Evolutionary conservation across 2,329 filamentous ascomycete genomes (phyloP), one percentile per base, ranked within the genome.

Genomic region (Colletotrichum tamarilloi): DNA sequence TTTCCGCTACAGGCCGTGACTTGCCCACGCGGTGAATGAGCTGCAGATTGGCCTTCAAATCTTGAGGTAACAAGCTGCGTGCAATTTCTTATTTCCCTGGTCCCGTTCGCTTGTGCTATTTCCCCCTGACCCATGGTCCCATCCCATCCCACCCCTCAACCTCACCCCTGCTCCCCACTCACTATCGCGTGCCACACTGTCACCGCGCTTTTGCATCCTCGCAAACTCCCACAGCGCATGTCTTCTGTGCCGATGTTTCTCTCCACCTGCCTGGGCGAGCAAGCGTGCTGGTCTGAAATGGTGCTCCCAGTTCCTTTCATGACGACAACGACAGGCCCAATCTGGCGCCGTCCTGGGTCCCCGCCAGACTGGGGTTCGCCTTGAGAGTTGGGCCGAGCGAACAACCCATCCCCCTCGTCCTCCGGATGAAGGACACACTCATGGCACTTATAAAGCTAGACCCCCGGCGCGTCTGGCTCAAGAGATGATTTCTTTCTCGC

Each of bases 181-280:
- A 32, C 56, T 55, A 67, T 67, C 56, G 62, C 62, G 42, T 72
- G 69, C 57, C 69, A 62, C 57, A 56, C 52, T 55, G 49, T 32
- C 49, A 58, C 62, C 19, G 53, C 67, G 62, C 7, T 28, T 60
- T 38, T 62, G 55, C 42, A 60, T 56, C 28, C 64, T 68, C 49
- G 28, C 68, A 58, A 22, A 57, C 24, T 53, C 58, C 24, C 57
- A n/a, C 5, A 7, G 46, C 30, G 19, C 30, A 11, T 55, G 19
- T 16, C 32, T 24, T 53, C 38, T 24, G 55, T 26, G 64, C 24
- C 26, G 16, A 30, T 38, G 22, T 35, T 16, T 30, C 64, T 32
- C 28, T 65, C 62, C 71, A 71, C 71, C 67, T 73, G 60, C 71
- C 67, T 58, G 56, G 56, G 55, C 46, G 35, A 66, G 71, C 67